These are phyloP conservation scores for Musa balbisiana DNA, from an alignment of 202 grass and related monocot genomes.

Conservation along the genomic window DNA sequence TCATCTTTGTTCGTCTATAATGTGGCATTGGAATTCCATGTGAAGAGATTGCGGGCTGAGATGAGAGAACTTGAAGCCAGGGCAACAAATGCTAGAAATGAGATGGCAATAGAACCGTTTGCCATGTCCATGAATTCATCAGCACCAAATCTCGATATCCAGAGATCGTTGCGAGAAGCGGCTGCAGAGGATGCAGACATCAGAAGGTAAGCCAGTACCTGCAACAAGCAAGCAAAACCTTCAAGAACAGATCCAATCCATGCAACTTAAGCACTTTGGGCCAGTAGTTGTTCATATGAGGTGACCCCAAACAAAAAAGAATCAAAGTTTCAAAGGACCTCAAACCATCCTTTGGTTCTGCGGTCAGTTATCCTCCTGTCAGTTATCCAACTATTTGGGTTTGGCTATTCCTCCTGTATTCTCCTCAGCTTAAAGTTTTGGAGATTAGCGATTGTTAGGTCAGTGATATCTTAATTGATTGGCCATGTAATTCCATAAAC, in stretches of 20 bases:
- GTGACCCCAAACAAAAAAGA: too few species aligned
- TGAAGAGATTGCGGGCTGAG: conserved; percentile 64
- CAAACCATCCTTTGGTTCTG: not conserved
- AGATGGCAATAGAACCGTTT: conserved; percentile 49
- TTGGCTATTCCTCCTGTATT: too few species aligned
- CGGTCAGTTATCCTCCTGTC: not conserved
- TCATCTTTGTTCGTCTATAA: not conserved
- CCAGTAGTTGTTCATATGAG: not conserved
- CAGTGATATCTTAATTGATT: not conserved
- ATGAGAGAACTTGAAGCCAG: conserved; percentile 70
- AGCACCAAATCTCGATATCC: conserved; percentile 68
- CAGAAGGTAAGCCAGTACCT: conserved; percentile 75
- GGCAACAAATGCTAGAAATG: conserved; percentile 60
- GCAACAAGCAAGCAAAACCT: conserved; percentile 8
- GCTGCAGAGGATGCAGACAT: conserved; percentile 84
- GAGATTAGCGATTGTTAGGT: not conserved
- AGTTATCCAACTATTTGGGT: too few species aligned
- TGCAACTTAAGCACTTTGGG: not conserved
- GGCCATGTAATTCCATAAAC: not conserved
- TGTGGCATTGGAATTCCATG: not conserved
- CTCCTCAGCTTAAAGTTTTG: too few species aligned
- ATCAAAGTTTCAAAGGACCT: too few species aligned
- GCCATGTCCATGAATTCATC: conserved; percentile 69
- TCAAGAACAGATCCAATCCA: not conserved
- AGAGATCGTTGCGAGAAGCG: conserved; percentile 65